A percentile compares a stretch with the other conserved stretches of the same genome.
phyloP scores from a whole-genome alignment of 495 filamentous ascomycete species.

The Usnea hakonensis region DNA sequence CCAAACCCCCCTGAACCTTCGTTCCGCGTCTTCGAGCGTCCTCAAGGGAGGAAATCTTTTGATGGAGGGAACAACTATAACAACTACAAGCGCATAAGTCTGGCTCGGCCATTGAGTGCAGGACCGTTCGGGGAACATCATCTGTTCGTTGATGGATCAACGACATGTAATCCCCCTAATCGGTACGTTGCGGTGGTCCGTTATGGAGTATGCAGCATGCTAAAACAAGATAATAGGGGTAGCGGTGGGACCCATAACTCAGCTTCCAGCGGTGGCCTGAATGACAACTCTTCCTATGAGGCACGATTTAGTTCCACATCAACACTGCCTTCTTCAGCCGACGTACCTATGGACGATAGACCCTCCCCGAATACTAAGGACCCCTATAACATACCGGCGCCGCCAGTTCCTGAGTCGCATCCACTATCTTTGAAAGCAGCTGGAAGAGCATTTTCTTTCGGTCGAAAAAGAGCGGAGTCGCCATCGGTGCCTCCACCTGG shows the following conservation, averaged over 20 bases:
- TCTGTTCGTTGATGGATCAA: constrained; percentile 33
- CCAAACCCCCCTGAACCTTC: constrained; percentile 42
- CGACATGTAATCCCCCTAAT: constrained; percentile 30
- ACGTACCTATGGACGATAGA: constrained; percentile 50
- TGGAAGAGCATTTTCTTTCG: constrained; percentile 70
- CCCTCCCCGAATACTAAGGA: constrained; percentile 43
- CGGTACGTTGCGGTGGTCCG: constrained; percentile 34
- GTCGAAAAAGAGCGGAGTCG: constrained; percentile 41
- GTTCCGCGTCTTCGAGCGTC: constrained; percentile 55
- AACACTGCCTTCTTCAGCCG: constrained; percentile 64
- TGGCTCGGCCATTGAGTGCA: constrained; percentile 35
- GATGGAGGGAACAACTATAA: constrained; percentile 41
- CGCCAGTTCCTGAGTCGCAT: constrained; percentile 46
- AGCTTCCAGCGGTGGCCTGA: constrained; percentile 43
- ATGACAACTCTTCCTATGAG: constrained; percentile 57
- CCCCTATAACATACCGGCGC: constrained; percentile 48
- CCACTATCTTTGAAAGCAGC: constrained; percentile 55
- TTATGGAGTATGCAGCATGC: constrained; percentile 26
- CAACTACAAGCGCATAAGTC: constrained; percentile 35
- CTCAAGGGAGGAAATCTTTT: constrained; percentile 41
- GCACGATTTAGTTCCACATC: constrained; percentile 63
- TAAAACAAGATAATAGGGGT: constrained; percentile 38
- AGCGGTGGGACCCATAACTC: constrained; percentile 62
- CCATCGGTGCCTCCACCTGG: constrained; percentile 37
- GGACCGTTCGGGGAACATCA: constrained; percentile 48